phyloP scores from a whole-genome alignment of 2,329 filamentous ascomycete species.

The Verticillium nubilum region DNA sequence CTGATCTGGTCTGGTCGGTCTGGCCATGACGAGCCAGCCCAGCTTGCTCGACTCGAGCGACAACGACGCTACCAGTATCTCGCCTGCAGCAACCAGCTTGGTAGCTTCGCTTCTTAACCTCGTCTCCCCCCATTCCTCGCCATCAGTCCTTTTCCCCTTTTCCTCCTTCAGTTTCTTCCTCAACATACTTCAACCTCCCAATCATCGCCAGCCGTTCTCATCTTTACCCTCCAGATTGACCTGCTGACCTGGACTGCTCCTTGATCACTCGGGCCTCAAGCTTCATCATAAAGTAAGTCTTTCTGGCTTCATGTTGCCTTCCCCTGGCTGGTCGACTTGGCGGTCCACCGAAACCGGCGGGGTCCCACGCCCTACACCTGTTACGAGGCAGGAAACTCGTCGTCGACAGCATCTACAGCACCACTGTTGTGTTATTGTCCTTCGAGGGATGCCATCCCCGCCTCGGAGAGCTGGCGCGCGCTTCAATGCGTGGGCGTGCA shows the following conservation, averaged over 20 bases:
- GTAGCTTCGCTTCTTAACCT: not conserved
- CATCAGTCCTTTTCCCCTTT: constrained; percentile 7
- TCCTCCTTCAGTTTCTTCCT: constrained; percentile 1
- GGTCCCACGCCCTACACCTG: not conserved
- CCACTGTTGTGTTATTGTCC: not conserved
- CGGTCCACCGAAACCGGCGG: not conserved
- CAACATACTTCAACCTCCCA: not conserved
- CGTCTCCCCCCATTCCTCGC: constrained; percentile 2
- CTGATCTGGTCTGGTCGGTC: not conserved
- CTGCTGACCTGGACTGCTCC: not conserved
- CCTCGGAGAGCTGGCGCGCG: not conserved
- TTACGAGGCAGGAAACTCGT: not conserved
- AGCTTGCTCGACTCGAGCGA: not conserved
- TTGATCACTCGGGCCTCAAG: not conserved
- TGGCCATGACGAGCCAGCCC: not conserved
- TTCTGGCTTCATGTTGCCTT: not conserved
- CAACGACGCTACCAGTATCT: not conserved
- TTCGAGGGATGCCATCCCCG: not conserved
- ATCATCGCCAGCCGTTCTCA: not conserved
- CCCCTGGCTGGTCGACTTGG: not conserved
- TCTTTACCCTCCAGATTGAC: not conserved
- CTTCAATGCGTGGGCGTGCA: not conserved
- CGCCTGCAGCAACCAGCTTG: not conserved
- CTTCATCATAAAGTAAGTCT: not conserved
- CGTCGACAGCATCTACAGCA: not conserved